Evolutionary conservation across 2,329 filamentous ascomycete genomes (phyloP).

Genomic region (Pseudogymnoascus sp.): DNA sequence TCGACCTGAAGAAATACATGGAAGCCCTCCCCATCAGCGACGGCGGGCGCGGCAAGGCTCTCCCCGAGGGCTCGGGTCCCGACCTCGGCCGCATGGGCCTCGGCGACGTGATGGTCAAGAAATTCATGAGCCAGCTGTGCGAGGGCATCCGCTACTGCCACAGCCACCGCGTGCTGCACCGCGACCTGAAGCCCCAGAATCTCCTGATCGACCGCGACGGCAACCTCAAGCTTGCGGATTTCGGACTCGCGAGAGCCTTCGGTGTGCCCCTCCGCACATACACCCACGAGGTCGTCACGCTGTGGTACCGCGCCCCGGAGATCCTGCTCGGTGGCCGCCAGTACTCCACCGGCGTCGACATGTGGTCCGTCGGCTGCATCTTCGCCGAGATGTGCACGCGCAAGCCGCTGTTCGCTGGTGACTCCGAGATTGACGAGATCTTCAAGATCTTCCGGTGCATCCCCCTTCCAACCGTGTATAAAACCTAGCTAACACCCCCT

Average conservation of each 20-base stretch:
- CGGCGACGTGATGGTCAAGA: slow-evolving; percentile 76
- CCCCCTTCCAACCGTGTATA: background rate
- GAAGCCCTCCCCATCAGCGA: slow-evolving; percentile 78
- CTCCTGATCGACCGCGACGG: slow-evolving; percentile 78
- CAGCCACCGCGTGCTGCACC: slow-evolving; percentile 77
- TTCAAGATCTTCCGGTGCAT: slow-evolving; percentile 86
- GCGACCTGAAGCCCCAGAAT: slow-evolving; percentile 87
- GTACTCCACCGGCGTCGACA: slow-evolving; percentile 90
- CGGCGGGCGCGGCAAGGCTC: slow-evolving; percentile 75
- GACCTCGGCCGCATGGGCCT: slow-evolving; percentile 63
- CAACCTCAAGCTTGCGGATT: slow-evolving; percentile 86
- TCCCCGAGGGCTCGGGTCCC: slow-evolving; percentile 67
- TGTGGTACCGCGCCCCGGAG: slow-evolving; percentile 89
- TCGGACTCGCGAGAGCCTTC: slow-evolving; percentile 82
- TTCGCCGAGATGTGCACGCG: slow-evolving; percentile 95
- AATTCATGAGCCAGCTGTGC: slow-evolving; percentile 85
- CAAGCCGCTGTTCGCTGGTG: slow-evolving; percentile 85
- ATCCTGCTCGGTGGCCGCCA: slow-evolving; percentile 85
- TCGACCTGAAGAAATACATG: slow-evolving; percentile 95
- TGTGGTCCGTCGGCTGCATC: slow-evolving; percentile 93
- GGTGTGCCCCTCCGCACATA: slow-evolving; percentile 87
- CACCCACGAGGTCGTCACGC: slow-evolving; percentile 89
- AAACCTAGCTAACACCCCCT: slow-evolving; percentile 18
- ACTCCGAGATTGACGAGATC: slow-evolving; percentile 90
- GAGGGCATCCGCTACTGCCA: slow-evolving; percentile 84